Base-by-base conservation (phyloP, 495 filamentous ascomycete species). In the Tuber indicum region DNA sequence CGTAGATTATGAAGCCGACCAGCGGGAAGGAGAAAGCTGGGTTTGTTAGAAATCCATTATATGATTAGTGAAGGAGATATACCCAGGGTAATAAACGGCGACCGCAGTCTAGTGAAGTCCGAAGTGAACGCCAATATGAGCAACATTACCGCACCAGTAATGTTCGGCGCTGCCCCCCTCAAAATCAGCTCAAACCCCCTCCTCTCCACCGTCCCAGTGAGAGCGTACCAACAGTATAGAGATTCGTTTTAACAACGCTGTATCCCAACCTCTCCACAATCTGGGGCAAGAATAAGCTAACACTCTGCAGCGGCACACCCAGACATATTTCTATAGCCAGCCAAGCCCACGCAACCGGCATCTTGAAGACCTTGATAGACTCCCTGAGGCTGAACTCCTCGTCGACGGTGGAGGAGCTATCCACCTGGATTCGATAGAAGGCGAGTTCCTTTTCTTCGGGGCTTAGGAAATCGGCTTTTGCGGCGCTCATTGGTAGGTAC, bases 171-270 rank as follows among this genome's bases (percentile, higher is more conserved):
- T 71, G 32, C 26, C 26, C 52, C 14, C 58, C 17, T 42, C 17
- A 43, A 17, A 23, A 69, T 80, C 47, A 80, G 78, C 47, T 72
- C 23, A 36, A 36, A n/a, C 14, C 12, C 73, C 44, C 42, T 23
- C 17, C 39, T 12, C 26, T 39, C 19, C 32, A 7, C 58, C 26
- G n/a, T 26, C 73, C 6, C 7, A 43, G 42, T 6, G 87, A 88
- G 16, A 89, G 85, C 78, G 92, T 93, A 9, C 91, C 92, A 12
- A 94, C 91, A 17, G 92, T 94, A 82, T 92, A 93, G 6, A 93
- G 84, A 76, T 94, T 94, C 3, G 92, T 93, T 79, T 91, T 91
- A 78, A 93, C 88, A 5, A 88, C 89, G 58, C 85, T 84, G 77
- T 89, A 91, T 9, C 89, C 88, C 10, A 94, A 85, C 5, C 91